Evolutionary conservation across 2,329 filamentous ascomycete genomes (phyloP).

Genomic region (Alternaria metachromatica): DNA sequence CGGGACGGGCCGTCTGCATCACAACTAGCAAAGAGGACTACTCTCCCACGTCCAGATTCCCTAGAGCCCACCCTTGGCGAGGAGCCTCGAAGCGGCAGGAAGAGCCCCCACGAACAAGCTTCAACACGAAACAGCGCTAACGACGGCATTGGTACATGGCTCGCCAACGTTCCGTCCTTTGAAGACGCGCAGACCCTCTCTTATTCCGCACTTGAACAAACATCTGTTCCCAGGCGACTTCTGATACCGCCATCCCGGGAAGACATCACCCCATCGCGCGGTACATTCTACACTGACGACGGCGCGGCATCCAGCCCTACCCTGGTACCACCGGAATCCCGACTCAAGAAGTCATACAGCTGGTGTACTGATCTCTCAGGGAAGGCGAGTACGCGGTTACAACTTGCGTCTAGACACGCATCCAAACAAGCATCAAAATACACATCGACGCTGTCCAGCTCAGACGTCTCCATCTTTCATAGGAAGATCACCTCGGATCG

Average conservation of each 20-base stretch:
- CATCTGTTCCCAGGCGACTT: neutral
- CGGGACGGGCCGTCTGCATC: slow-evolving; percentile 17
- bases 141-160: slow-evolving; percentile 39
- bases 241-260: slow-evolving; percentile 19
- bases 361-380: slow-evolving; percentile 32
- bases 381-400: slow-evolving; percentile 15
- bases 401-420: slow-evolving; percentile 5
- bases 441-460: slow-evolving; percentile 31
- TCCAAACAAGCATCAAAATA: slow-evolving; percentile 20
- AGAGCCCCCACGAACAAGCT: slow-evolving; percentile 18
- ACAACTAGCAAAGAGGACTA: slow-evolving; percentile 20
- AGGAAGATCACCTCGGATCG: slow-evolving; percentile 37
- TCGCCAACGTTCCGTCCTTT: slow-evolving; percentile 35
- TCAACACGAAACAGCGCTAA: slow-evolving; percentile 12
- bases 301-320: slow-evolving; percentile 29
- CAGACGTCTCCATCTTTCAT: slow-evolving; percentile 35
- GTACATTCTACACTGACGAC: slow-evolving; percentile 43
- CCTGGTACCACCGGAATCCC: slow-evolving; percentile 22
- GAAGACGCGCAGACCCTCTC: slow-evolving; percentile 25
- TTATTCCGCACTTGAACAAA: slow-evolving; percentile 16
- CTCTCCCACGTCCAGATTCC: slow-evolving; percentile 30
- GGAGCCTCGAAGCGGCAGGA: slow-evolving; percentile 25
- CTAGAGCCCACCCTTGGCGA: slow-evolving; percentile 31
- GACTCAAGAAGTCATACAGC: slow-evolving; percentile 28
- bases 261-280: slow-evolving; percentile 25